A percentile compares a stretch with the other conserved stretches of the same genome.
These are phyloP conservation scores for Blepharisma japonicum DNA, from an alignment of 73 alveolate genomes.

Conservation along the genomic window DNA sequence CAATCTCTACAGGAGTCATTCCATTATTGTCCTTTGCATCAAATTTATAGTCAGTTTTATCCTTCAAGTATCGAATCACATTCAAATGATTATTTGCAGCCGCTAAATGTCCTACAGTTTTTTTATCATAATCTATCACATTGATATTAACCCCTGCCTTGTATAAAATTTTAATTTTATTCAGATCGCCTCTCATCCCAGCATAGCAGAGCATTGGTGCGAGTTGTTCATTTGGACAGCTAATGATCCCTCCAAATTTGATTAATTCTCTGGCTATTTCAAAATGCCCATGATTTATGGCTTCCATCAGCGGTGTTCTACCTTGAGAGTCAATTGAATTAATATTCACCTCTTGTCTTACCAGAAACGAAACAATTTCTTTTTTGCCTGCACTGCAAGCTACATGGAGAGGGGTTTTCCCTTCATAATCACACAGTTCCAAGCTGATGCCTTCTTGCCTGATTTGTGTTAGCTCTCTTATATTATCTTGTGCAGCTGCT, in stretches of 20 bases:
- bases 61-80: background rate
- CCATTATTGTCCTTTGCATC: background rate
- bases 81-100: background rate
- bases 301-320: background rate
- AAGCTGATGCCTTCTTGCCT: slow-evolving; percentile 45
- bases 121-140: background rate
- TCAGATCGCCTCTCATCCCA: background rate
- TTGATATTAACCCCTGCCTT: background rate
- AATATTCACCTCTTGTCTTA: background rate
- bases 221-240: background rate
- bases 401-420: slow-evolving; percentile 43
- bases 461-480: slow-evolving; percentile 25
- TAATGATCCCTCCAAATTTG: background rate
- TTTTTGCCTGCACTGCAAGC: slow-evolving; percentile 36
- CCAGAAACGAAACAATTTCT: background rate
- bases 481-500: slow-evolving; percentile 40
- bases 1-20: background rate
- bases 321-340: background rate
- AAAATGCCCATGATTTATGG: background rate
- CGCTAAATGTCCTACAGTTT: slow-evolving; percentile 7
- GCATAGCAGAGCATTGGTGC: background rate
- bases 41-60: slow-evolving; percentile 18
- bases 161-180: background rate
- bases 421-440: slow-evolving; percentile 41
- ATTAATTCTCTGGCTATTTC: background rate